Evolutionary conservation across 257 asterid genomes (phyloP), one percentile per base, ranked within the genome.

Genomic region (Solanum bulbocastanum): DNA sequence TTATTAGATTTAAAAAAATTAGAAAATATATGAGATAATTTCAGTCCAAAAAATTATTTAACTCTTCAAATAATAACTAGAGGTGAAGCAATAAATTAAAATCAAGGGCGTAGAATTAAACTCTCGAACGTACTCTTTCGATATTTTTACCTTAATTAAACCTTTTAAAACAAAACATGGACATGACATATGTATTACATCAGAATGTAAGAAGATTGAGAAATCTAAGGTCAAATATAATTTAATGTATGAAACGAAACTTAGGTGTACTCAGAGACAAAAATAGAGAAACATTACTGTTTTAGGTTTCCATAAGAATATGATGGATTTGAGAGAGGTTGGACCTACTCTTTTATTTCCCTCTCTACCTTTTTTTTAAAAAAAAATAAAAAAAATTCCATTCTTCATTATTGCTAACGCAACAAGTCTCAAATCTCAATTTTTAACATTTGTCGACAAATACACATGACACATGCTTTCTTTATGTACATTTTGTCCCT

Each of bases 301-400:
- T 82, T 78, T 44, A 87, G 84, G 72, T 87, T 87, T 83, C 85
- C 86, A 62, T 52, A 82, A 73, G 73, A 87, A 44, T 40, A 72
- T 87, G 86, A 84, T 88, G 89, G 87, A 87, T 79, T 79, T 88
- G 91, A 90, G 87, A 88, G 89, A 87, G 84, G 84, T 88, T 87
- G 86, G 89, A 88, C 90, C 89, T 66, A 83, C 88, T 22, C 32
- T 35, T 82, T 74, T 36, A 74, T 36, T 73, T 85, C 85, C 60
- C 44, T 65, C 65, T 75, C 73, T 75, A 75, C n/a, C 86, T 90
- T 88, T 36, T 32, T 35, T 33, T 15, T 72, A 2, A 20, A 10
- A 42, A 42, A 42, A 42, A n/a, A n/a, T n/a, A n/a, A n/a, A n/a
- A n/a, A n/a, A 40, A 3, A 0, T 42, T 46, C 66, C 85, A 33